Percentiles rank a stretch among this genome's conserved stretches.
Conservation (phyloP, 306 rosid genomes). For the Arachis hypogaea region DNA sequence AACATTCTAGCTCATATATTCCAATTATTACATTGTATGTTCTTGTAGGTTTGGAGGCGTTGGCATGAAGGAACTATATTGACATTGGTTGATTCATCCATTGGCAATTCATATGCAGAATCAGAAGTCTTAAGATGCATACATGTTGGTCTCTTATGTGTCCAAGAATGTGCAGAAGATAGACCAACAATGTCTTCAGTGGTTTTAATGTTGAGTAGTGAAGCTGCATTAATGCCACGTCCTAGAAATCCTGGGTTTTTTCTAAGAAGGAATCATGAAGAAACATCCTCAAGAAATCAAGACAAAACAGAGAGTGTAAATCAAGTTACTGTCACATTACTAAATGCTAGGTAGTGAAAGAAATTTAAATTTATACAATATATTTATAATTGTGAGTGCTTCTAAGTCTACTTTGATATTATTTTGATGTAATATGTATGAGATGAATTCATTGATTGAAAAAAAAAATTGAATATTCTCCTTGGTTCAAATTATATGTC, state of each 20-base stretch:
- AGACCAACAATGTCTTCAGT: slow-evolving; percentile 66
- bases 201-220: slow-evolving; percentile 69
- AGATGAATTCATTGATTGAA: slow-evolving; percentile 22
- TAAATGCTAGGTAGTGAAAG: slow-evolving; percentile 62
- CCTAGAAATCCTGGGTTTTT: slow-evolving; percentile 77
- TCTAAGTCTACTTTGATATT: slow-evolving; percentile 34
- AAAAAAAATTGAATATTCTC: neutral
- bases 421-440: slow-evolving; percentile 40
- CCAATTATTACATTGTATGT: neutral
- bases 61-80: slow-evolving; percentile 67
- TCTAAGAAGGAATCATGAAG: slow-evolving; percentile 47
- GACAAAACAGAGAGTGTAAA: slow-evolving; percentile 68
- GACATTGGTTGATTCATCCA: slow-evolving; percentile 60
- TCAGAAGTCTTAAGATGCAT: slow-evolving; percentile 72
- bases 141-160: slow-evolving; percentile 65
- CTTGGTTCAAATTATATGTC: neutral
- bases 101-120: slow-evolving; percentile 44
- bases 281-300: slow-evolving; percentile 63
- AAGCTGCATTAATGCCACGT: slow-evolving; percentile 59
- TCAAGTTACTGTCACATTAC: slow-evolving; percentile 72
- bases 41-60: slow-evolving; percentile 66
- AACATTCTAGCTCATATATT: too few species aligned
- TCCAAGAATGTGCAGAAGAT: slow-evolving; percentile 62
- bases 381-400: slow-evolving; percentile 28
- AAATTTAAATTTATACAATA: slow-evolving; percentile 22